phyloP scores from a whole-genome alignment of 257 asterid genomes.

The Solanum chiquidenum region DNA sequence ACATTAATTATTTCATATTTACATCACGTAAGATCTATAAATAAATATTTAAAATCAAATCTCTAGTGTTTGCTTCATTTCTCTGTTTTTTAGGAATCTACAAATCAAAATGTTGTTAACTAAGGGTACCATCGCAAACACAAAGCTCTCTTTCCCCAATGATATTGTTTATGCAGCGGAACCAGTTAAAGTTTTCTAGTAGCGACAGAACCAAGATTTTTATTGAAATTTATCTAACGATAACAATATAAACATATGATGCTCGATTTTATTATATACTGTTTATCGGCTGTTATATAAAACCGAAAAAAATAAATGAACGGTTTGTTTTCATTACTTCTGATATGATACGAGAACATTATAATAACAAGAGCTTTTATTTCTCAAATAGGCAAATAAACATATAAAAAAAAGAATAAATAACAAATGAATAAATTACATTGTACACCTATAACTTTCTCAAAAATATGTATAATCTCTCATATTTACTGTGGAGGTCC shows the following conservation, averaged over 20 bases:
- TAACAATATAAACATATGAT: no score
- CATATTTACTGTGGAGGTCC: conserved; percentile 6
- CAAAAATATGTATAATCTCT: not conserved
- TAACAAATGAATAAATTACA: not conserved
- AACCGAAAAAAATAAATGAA: no score
- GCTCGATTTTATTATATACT: not conserved
- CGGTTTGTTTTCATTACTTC: not conserved
- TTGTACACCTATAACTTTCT: not conserved
- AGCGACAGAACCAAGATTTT: not conserved
- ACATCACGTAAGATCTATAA: not conserved
- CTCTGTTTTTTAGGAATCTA: not conserved
- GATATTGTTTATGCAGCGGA: not conserved
- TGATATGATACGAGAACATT: not conserved
- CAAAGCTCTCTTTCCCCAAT: not conserved
- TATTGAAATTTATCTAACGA: not conserved
- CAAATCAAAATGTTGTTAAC: not conserved
- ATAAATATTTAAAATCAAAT: not conserved
- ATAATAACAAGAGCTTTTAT: not conserved
- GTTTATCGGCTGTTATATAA: not conserved
- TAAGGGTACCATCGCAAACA: not conserved
- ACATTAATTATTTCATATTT: not conserved
- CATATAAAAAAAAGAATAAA: no score
- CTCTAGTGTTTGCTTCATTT: not conserved
- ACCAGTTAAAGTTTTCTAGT: not conserved
- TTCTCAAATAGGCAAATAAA: not conserved